Percentiles rank a stretch among this genome's conserved stretches.
phyloP scores from a whole-genome alignment of 495 filamentous ascomycete genomes.

The Trichoderma reesei region DNA sequence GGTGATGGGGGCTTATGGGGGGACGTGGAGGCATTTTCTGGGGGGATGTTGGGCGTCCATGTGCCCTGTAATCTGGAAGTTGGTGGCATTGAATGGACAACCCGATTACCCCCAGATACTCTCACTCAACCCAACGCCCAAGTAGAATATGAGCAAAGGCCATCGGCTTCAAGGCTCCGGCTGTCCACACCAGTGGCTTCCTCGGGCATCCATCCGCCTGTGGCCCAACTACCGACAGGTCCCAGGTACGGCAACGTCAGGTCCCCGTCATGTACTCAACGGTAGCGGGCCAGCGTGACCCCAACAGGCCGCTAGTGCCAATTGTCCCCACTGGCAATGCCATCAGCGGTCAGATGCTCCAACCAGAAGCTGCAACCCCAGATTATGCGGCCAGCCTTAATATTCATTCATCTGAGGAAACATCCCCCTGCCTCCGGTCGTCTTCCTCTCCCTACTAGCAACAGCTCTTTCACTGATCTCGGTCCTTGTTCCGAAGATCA shows the following conservation, averaged over 20 bases:
- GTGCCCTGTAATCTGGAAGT: too few relatives aligned
- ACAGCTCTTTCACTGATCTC: not conserved
- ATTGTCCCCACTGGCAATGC: not conserved
- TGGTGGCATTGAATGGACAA: too few relatives aligned
- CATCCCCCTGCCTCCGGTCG: not conserved
- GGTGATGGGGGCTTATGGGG: not conserved
- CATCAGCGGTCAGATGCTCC: slow-evolving; percentile 9
- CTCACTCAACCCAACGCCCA: too few relatives aligned
- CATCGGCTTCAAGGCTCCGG: too few relatives aligned
- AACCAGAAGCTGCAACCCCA: not conserved
- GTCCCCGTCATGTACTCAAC: not conserved
- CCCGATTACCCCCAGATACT: too few relatives aligned
- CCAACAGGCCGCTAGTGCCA: not conserved
- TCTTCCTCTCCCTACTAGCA: not conserved
- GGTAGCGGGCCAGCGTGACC: not conserved
- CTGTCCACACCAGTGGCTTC: too few relatives aligned
- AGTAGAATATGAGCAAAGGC: too few relatives aligned
- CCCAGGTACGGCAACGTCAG: not conserved
- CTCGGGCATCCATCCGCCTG: too few relatives aligned
- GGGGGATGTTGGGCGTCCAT: too few relatives aligned
- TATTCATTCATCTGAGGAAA: too few relatives aligned
- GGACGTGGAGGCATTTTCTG: not conserved
- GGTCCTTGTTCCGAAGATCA: too few relatives aligned
- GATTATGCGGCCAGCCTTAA: too few relatives aligned
- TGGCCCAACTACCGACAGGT: not conserved